Percentiles rank a stretch among this genome's conserved stretches.
Evolutionary conservation across 768 basidiomycete genomes (phyloP).

Genomic region (Megacollybia marginata): DNA sequence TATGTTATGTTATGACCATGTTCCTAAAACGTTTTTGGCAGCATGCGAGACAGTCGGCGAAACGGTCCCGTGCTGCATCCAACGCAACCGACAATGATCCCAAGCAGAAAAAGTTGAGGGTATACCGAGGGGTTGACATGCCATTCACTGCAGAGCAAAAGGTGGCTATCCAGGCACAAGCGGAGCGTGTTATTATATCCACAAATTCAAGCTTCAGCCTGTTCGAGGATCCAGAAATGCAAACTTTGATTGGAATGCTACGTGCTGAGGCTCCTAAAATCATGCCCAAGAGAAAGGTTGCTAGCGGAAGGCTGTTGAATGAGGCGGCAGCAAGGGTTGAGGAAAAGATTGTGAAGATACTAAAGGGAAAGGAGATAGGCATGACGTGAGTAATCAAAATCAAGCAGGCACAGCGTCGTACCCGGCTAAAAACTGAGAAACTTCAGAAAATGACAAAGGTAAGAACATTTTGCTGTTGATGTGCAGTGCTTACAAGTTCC

Average conservation of each 20-base stretch:
- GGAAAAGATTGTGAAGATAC: neutral
- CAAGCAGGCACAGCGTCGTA: no score
- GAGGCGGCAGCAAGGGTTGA: slow-evolving; percentile 2
- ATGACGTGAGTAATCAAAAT: neutral
- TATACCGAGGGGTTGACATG: neutral
- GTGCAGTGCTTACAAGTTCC: no score
- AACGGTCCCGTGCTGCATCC: no score
- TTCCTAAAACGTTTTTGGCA: no score
- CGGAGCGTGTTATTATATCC: neutral
- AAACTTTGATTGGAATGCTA: slow-evolving; percentile 1
- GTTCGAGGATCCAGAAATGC: neutral
- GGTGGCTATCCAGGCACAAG: neutral
- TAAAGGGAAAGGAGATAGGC: neutral
- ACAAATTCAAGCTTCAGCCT: neutral
- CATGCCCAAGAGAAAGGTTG: slow-evolving; percentile 3
- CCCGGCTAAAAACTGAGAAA: no score
- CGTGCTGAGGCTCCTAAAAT: slow-evolving; percentile 1
- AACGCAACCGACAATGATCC: no score
- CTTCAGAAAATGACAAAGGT: no score
- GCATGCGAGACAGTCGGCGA: no score
- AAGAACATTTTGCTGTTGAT: no score
- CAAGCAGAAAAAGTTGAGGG: neutral
- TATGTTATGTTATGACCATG: no score
- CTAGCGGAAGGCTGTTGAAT: neutral
- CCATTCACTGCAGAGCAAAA: neutral